Percentiles rank a stretch among this genome's conserved stretches.
Conservation (phyloP, 306 rosid species). For the Clitoria ternatea region DNA sequence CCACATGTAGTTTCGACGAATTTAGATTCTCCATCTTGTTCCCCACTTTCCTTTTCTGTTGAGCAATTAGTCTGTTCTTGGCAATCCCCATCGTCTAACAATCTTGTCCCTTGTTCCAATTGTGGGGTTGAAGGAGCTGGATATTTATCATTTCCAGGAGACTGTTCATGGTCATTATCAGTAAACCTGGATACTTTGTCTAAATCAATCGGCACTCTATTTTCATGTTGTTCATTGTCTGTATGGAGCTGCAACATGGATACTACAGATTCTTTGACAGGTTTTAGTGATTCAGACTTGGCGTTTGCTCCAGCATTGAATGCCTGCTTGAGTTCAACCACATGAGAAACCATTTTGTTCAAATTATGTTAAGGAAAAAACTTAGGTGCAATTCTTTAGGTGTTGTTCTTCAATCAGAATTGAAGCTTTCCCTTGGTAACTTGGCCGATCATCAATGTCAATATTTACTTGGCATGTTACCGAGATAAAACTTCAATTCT, state of each 20-base stretch:
- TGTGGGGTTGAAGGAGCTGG: conserved; percentile 98
- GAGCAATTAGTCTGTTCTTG: conserved; percentile 65
- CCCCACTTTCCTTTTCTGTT: conserved; percentile 61
- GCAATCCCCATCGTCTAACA: conserved; percentile 75
- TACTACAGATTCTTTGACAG: conserved; percentile 52
- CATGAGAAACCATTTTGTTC: conserved; percentile 33
- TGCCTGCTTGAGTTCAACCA: conserved; percentile 59
- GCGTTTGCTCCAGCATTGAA: conserved; percentile 58
- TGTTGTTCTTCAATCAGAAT: too few species aligned
- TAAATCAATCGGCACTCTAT: conserved; percentile 27
- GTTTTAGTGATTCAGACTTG: conserved; percentile 51
- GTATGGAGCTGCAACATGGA: conserved; percentile 53
- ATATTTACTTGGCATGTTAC: too few species aligned
- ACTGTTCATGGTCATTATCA: conserved; percentile 51
- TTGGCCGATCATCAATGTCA: too few species aligned
- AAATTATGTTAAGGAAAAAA: not conserved
- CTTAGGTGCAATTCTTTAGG: too few species aligned
- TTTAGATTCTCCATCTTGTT: conserved; percentile 69
- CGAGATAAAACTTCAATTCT: too few species aligned
- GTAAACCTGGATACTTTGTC: conserved; percentile 24
- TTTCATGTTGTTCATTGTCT: conserved; percentile 35
- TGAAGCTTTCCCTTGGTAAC: too few species aligned
- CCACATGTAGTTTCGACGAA: conserved; percentile 67
- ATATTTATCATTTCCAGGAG: conserved; percentile 61
- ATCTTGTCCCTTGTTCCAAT: conserved; percentile 58